Conservation (phyloP, 768 basidiomycete species). For the Mrakia gelida region DNA sequence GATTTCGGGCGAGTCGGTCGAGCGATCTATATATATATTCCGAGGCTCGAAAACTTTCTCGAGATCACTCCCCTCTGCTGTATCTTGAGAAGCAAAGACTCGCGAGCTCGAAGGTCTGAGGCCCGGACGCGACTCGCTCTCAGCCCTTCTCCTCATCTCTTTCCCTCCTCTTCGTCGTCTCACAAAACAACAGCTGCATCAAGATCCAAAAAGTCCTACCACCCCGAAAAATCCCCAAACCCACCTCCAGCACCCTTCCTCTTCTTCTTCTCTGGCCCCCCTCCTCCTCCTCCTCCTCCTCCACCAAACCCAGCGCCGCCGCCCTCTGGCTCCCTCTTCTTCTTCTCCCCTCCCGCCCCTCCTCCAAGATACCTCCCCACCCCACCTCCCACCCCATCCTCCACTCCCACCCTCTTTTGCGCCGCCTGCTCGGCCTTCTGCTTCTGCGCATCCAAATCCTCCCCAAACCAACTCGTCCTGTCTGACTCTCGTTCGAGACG, state of each 20-base stretch:
- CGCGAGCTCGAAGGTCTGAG: too few species aligned
- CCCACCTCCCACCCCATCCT: conserved; percentile 47
- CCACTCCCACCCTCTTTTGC: conserved; percentile 27
- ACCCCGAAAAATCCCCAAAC: conserved; percentile 85
- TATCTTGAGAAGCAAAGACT: too few species aligned
- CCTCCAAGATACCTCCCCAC: conserved; percentile 73
- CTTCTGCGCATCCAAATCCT: conserved; percentile 59
- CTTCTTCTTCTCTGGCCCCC: conserved; percentile 57
- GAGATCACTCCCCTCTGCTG: too few species aligned
- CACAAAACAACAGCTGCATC: background rate
- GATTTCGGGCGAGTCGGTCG: too few species aligned
- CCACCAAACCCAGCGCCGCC: conserved; percentile 31
- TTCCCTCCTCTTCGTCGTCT: background rate
- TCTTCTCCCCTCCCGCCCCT: conserved; percentile 45
- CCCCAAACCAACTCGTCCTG: conserved; percentile 55
- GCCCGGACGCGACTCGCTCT: too few species aligned
- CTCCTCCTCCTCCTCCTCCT: conserved; percentile 51
- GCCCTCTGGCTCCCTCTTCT: conserved; percentile 33
- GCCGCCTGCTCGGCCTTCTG: conserved; percentile 37
- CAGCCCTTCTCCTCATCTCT: background rate
- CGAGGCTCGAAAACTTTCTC: too few species aligned
- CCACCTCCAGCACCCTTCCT: conserved; percentile 63
- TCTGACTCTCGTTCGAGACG: conserved; percentile 47
- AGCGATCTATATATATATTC: too few species aligned
- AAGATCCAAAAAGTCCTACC: conserved; percentile 50